Evolutionary conservation across 345 rosid genomes (phyloP), one percentile per base, ranked within the genome.

Genomic region (Passiflora organensis): DNA sequence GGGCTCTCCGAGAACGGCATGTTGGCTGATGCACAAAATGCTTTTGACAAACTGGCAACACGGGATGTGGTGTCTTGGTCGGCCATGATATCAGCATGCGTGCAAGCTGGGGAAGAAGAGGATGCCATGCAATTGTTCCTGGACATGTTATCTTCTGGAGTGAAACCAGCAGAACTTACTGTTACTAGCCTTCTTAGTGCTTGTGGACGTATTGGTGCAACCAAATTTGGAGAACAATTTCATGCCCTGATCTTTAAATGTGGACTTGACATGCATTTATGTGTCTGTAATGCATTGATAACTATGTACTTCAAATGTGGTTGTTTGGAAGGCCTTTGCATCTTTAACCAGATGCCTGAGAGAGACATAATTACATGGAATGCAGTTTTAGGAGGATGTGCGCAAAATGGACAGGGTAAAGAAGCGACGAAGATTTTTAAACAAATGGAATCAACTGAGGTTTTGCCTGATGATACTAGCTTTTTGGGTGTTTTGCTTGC

Each of bases 311-410:
- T 65, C 36, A 60, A 39, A 36, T 60, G 75, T 21, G 59, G 71
- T 24, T 38, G 51, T 60, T 11, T 60, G 36, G 52, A 56, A 51
- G 67, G 75, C 25, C 58, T 65, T 51, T n/a, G 6, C 22, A 55
- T 71, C 63, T 65, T 71, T 39, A 46, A 52, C 24, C 60, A 55
- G 39, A 51, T 71, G 70, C 39, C 45, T 38, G 47, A 51, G 17
- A 49, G 32, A 55, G 75, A 71, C 38, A 44, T 49, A 43, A 43
- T 70, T 54, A 22, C 70, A 10, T 70, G 75, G 75, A 70, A 70
- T 64, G 66, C 70, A n/a, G 63, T 64, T 50, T 59, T 64, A n/a
- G 19, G 43, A 37, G 75, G 70, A 54, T 55, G 66, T 50, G 75
- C 70, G 23, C 75, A 70, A 54, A 70, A 59, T 34, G 66, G 70